Evolutionary conservation across 106 monocot species (phyloP).

Genomic region (Allium cepa): DNA sequence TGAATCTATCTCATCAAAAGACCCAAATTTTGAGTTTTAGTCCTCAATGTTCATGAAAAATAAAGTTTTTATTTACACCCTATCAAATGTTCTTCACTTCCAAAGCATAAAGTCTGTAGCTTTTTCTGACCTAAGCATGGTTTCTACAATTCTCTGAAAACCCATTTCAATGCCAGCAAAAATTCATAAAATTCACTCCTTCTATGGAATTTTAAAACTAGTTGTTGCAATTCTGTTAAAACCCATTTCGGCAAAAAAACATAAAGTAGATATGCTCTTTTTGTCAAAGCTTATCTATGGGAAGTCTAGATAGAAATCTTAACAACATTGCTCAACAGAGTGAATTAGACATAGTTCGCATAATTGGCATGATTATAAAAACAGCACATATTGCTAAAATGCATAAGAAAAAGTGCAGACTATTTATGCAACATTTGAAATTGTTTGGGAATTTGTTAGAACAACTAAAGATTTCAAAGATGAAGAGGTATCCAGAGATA

Average conservation of each 20-base stretch:
- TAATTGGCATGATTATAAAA: slow-evolving; percentile 11
- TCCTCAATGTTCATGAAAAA: too few relatives aligned
- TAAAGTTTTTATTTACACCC: too few relatives aligned
- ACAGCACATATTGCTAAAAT: slow-evolving; percentile 10
- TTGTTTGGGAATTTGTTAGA: slow-evolving; percentile 18
- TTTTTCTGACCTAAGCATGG: not conserved
- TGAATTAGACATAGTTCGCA: not conserved
- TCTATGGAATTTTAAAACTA: not conserved
- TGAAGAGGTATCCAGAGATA: slow-evolving; percentile 18
- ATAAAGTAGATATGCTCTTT: not conserved
- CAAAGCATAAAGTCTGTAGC: not conserved
- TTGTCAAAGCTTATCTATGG: too few relatives aligned
- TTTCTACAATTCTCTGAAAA: slow-evolving; percentile 2
- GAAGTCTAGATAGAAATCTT: not conserved
- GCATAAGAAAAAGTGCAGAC: slow-evolving; percentile 22
- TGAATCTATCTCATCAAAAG: too few relatives aligned
- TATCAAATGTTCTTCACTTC: too few relatives aligned
- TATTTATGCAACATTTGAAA: slow-evolving; percentile 17
- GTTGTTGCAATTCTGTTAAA: not conserved
- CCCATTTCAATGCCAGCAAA: slow-evolving; percentile 2
- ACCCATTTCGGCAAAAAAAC: too few relatives aligned
- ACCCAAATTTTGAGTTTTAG: too few relatives aligned
- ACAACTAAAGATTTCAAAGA: slow-evolving; percentile 15
- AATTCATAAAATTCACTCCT: not conserved
- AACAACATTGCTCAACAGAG: not conserved